A percentile compares a stretch with the other conserved stretches of the same genome.
phyloP scores from a whole-genome alignment of 495 filamentous ascomycete species.

The Penicillium bialowiezense region DNA sequence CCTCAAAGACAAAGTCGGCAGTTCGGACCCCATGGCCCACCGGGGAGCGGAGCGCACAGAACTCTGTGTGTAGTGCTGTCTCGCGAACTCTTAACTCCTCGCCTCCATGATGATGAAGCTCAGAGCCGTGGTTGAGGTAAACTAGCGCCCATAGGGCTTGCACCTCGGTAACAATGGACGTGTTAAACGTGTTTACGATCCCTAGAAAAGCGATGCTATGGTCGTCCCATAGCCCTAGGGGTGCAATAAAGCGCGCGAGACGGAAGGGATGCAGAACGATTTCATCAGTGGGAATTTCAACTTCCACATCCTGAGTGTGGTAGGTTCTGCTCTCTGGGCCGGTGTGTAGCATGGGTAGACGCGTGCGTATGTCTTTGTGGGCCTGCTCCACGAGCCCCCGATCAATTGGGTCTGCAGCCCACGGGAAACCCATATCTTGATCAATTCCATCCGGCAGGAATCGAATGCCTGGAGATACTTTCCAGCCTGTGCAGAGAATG shows the following conservation, averaged over 20 bases:
- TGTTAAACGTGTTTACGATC: slow-evolving; percentile 7
- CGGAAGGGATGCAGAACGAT: slow-evolving; percentile 10
- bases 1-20: slow-evolving; percentile 11
- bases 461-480: slow-evolving; percentile 10
- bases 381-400: slow-evolving; percentile 5
- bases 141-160: slow-evolving; percentile 9
- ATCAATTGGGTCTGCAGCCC: slow-evolving; percentile 11
- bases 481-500: slow-evolving; percentile 10
- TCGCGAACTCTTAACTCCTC: slow-evolving; percentile 8
- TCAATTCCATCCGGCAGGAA: slow-evolving; percentile 8
- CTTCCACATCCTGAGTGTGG: slow-evolving; percentile 4
- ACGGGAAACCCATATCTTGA: slow-evolving; percentile 9
- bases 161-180: slow-evolving; percentile 6
- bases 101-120: slow-evolving; percentile 9
- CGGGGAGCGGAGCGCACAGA: slow-evolving; percentile 10
- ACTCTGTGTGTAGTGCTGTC: slow-evolving; percentile 10
- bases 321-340: slow-evolving; percentile 8
- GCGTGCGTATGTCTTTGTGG: slow-evolving; percentile 5
- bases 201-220: slow-evolving; percentile 9
- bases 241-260: slow-evolving; percentile 9
- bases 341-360: slow-evolving; percentile 8
- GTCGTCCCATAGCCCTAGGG: slow-evolving; percentile 6
- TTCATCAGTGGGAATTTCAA: neutral
- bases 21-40: slow-evolving; percentile 8
- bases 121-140: slow-evolving; percentile 9